These are phyloP conservation scores for Rhizophlyctis rosea DNA, from an alignment of 192 early-diverging fungal genomes.

Conservation along the genomic window DNA sequence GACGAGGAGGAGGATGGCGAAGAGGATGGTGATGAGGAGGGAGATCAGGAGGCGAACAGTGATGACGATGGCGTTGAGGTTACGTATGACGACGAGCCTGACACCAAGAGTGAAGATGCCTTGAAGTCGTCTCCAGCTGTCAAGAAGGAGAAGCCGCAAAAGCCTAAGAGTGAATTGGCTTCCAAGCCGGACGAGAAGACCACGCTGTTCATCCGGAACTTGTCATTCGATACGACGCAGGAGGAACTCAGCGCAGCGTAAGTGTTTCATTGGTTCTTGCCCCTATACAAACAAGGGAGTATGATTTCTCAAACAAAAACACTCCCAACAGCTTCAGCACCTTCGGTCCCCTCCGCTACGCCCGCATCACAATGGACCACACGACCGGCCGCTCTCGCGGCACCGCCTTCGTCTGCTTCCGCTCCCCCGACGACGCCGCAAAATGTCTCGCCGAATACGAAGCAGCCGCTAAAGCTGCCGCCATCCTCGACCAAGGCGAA, in stretches of 20 bases:
- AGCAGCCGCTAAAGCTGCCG: constrained; percentile 53
- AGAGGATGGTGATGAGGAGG: constrained; percentile 39
- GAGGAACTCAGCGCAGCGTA: constrained; percentile 66
- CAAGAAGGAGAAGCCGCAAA: constrained; percentile 26
- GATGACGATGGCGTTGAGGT: constrained; percentile 28
- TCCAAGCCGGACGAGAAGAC: constrained; percentile 26
- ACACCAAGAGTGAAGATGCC: too few relatives aligned
- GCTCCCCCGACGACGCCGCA: constrained; percentile 64
- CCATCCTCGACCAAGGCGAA: constrained; percentile 25
- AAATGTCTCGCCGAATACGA: constrained; percentile 72
- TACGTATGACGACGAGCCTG: constrained; percentile 38
- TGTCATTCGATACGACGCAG: constrained; percentile 87
- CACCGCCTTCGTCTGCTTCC: constrained; percentile 93
- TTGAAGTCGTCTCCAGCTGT: neutral
- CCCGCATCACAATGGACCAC: constrained; percentile 77
- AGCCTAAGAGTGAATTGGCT: constrained; percentile 9
- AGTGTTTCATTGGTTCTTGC: too few relatives aligned
- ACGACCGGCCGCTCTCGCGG: constrained; percentile 83
- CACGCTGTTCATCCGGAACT: constrained; percentile 92
- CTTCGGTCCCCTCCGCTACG: constrained; percentile 78
- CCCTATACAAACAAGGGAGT: too few relatives aligned
- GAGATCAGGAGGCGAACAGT: constrained; percentile 37
- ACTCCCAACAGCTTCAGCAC: constrained; percentile 61
- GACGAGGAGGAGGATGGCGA: constrained; percentile 32
- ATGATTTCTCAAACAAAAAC: too few relatives aligned